Conservation (phyloP, 345 rosid species). For the Moricandia moricandioides region DNA sequence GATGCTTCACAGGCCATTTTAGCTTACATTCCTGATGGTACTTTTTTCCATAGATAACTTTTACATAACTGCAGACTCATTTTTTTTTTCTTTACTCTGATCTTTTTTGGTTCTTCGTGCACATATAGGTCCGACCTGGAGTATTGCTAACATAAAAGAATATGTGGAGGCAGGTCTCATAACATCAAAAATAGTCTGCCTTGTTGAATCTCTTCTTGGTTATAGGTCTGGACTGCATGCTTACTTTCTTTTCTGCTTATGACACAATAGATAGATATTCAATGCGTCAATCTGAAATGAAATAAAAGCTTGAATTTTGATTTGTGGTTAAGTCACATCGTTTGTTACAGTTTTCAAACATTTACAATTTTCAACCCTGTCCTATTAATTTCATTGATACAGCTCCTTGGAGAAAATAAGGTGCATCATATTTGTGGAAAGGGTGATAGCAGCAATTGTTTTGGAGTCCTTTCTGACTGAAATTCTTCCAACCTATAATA, state of each 20-base stretch:
- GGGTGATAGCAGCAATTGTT: constrained; percentile 68
- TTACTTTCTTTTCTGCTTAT: not conserved
- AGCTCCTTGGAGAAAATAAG: constrained; percentile 62
- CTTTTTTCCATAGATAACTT: constrained; percentile 11
- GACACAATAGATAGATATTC: not conserved
- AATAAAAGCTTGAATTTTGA: not conserved
- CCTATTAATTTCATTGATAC: constrained; percentile 16
- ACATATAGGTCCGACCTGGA: constrained; percentile 47
- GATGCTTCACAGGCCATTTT: constrained; percentile 49
- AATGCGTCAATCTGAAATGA: not conserved
- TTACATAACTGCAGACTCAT: not conserved
- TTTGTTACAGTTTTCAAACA: not conserved
- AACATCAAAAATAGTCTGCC: constrained; percentile 55
- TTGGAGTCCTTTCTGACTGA: constrained; percentile 53
- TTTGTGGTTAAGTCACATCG: not conserved
- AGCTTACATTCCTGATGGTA: constrained; percentile 56
- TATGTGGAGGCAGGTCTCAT: constrained; percentile 51
- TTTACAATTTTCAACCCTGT: not conserved
- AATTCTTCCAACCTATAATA: constrained; percentile 51
- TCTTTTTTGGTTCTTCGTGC: constrained; percentile 7
- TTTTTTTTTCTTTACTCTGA: not conserved
- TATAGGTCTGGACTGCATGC: constrained; percentile 54
- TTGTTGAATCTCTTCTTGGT: constrained; percentile 62
- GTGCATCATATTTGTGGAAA: constrained; percentile 79
- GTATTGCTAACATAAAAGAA: constrained; percentile 31